A percentile compares a stretch with the other conserved stretches of the same genome.
phyloP scores from a whole-genome alignment of 345 rosid genomes.

The Melastoma malabathricum region DNA sequence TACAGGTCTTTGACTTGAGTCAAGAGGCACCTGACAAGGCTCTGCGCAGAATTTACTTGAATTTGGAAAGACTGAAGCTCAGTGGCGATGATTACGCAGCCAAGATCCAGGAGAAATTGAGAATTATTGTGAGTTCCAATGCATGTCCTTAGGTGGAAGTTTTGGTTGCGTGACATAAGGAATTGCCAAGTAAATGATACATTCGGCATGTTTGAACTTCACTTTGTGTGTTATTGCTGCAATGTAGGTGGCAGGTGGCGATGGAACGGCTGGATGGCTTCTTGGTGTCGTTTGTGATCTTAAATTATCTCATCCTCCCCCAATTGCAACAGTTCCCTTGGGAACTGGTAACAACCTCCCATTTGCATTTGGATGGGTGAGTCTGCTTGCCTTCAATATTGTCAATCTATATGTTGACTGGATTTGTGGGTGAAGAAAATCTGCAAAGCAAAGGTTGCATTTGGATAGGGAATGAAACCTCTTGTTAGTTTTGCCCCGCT shows the following conservation, averaged over 20 bases:
- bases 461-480: too few species aligned
- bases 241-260: slow-evolving; percentile 85
- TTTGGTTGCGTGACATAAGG: too few species aligned
- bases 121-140: slow-evolving; percentile 50
- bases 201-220: too few species aligned
- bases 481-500: too few species aligned
- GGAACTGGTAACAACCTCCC: slow-evolving; percentile 98
- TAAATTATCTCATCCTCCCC: slow-evolving; percentile 72
- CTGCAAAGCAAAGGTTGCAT: too few species aligned
- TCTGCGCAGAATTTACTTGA: slow-evolving; percentile 41
- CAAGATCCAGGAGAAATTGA: slow-evolving; percentile 35
- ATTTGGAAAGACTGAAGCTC: slow-evolving; percentile 46
- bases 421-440: too few species aligned
- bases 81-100: slow-evolving; percentile 27
- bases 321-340: slow-evolving; percentile 84
- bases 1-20: slow-evolving; percentile 67
- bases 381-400: slow-evolving; percentile 8
- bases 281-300: slow-evolving; percentile 92
- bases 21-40: slow-evolving; percentile 53
- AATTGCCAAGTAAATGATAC: too few species aligned
- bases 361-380: slow-evolving; percentile 90
- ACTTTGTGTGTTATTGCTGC: neutral
- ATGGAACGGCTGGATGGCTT: slow-evolving; percentile 98
- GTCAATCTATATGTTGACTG: neutral
- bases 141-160: too few species aligned